These are phyloP conservation scores for Lizonia empirigonia DNA, from an alignment of 2,329 filamentous ascomycete species.

Conservation along the genomic window DNA sequence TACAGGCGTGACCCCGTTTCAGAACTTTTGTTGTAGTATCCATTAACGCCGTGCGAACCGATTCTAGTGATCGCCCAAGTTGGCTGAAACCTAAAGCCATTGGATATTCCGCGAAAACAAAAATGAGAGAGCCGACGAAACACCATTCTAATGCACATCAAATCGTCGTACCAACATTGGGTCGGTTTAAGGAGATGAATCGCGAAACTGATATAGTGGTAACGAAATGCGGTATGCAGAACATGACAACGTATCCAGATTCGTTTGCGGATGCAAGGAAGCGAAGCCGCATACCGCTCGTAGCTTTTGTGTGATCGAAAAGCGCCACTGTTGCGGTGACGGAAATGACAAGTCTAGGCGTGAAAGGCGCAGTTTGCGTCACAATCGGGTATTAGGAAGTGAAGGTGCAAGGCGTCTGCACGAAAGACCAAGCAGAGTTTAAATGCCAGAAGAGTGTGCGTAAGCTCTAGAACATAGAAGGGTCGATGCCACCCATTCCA, in stretches of 20 bases:
- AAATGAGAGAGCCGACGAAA: conserved; percentile 23
- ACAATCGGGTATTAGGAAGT: conserved; percentile 34
- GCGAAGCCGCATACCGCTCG: conserved; percentile 7
- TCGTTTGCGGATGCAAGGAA: conserved; percentile 7
- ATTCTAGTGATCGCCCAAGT: conserved; percentile 26
- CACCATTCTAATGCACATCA: conserved; percentile 46
- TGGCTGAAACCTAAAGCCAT: conserved; percentile 15
- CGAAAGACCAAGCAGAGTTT: conserved; percentile 6
- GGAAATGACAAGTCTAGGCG: conserved; percentile 24
- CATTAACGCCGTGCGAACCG: conserved; percentile 30
- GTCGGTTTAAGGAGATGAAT: conserved; percentile 36
- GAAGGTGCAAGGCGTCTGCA: conserved; percentile 18
- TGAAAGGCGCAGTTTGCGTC: conserved; percentile 31
- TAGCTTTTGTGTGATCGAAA: conserved; percentile 4
- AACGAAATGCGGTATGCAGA: conserved; percentile 26
- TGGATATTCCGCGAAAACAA: conserved; percentile 33
- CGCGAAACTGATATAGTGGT: conserved; percentile 35
- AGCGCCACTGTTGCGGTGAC: conserved; percentile 8
- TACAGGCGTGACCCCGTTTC: conserved; percentile 19
- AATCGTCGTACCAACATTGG: conserved; percentile 37
- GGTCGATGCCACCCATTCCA: conserved; percentile 62
- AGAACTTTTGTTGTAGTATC: conserved; percentile 33
- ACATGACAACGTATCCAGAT: conserved; percentile 23
- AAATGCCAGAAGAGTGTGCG: conserved; percentile 1
- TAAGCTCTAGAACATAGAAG: conserved; percentile 53